These are phyloP conservation scores for Camelina sativa DNA, from an alignment of 345 rosid genomes.

Conservation along the genomic window DNA sequence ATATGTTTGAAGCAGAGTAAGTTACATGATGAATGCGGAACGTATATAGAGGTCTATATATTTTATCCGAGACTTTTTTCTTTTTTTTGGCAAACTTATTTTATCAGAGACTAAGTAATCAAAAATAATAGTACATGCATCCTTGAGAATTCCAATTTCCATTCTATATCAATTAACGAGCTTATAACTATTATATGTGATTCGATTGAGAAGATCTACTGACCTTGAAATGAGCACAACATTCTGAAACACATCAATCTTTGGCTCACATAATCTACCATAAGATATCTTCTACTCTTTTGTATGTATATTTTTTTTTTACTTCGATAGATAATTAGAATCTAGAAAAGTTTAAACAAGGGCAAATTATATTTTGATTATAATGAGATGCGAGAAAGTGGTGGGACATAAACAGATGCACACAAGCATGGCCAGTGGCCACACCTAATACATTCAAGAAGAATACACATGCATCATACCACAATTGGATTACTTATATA, in stretches of 20 bases:
- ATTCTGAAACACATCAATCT: slow-evolving; percentile 5
- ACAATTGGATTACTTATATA: slow-evolving; percentile 16
- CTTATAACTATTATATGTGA: too few species aligned
- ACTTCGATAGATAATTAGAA: background rate
- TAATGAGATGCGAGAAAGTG: slow-evolving; percentile 36
- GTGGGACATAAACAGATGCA: slow-evolving; percentile 39
- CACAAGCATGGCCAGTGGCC: slow-evolving; percentile 37
- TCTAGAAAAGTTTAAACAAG: slow-evolving; percentile 9
- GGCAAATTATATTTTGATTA: slow-evolving; percentile 24
- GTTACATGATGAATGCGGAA: too few species aligned
- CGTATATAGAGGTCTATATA: too few species aligned
- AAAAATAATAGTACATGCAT: too few species aligned
- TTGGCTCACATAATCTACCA: slow-evolving; percentile 6
- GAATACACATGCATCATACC: slow-evolving; percentile 31
- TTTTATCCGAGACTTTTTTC: too few species aligned
- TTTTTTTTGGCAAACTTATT: too few species aligned
- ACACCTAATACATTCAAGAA: slow-evolving; percentile 30
- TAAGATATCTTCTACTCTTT: background rate
- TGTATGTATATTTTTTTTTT: background rate
- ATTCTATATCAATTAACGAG: too few species aligned
- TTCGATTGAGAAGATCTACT: background rate
- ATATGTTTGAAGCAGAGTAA: too few species aligned
- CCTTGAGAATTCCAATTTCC: too few species aligned
- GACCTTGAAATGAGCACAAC: slow-evolving; percentile 23
- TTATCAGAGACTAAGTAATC: too few species aligned